These are phyloP conservation scores for Schoenoplectus tabernaemontani DNA, from an alignment of 202 grass and related monocot genomes.

Conservation along the genomic window DNA sequence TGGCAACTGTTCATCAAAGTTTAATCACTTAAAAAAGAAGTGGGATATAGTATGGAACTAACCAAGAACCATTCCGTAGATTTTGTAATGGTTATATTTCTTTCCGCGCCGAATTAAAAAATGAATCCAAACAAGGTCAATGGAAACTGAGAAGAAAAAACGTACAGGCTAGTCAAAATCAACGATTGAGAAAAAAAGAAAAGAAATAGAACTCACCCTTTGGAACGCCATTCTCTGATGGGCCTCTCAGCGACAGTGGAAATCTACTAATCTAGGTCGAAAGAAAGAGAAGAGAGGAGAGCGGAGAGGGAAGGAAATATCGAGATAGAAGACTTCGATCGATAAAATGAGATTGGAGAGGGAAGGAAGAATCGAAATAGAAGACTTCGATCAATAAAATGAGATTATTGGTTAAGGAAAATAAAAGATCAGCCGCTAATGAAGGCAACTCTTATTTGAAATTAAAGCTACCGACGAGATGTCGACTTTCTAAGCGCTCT, in stretches of 20 bases:
- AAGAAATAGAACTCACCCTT: not conserved
- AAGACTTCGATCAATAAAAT: not conserved
- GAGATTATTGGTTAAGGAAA: slow-evolving; percentile 5
- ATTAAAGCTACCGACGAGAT: slow-evolving; percentile 3
- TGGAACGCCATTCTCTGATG: slow-evolving; percentile 3
- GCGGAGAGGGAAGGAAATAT: not conserved
- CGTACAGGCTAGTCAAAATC: not conserved
- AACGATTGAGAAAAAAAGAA: not conserved
- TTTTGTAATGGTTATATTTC: not conserved
- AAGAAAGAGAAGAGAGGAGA: not conserved
- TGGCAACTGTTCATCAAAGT: not conserved
- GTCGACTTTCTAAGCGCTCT: not conserved
- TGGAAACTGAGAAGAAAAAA: not conserved
- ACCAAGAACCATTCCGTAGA: not conserved
- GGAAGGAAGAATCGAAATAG: not conserved
- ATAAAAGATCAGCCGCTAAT: not conserved
- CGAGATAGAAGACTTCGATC: not conserved
- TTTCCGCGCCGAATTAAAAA: not conserved
- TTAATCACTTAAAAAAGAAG: not conserved
- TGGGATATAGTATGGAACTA: not conserved
- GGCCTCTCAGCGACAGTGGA: not conserved
- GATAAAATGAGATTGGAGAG: not conserved
- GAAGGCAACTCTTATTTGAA: slow-evolving; percentile 4
- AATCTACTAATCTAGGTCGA: not conserved
- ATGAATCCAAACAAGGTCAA: not conserved